These are phyloP conservation scores for Naematelia encephala DNA, from an alignment of 768 basidiomycete genomes.

Conservation along the genomic window DNA sequence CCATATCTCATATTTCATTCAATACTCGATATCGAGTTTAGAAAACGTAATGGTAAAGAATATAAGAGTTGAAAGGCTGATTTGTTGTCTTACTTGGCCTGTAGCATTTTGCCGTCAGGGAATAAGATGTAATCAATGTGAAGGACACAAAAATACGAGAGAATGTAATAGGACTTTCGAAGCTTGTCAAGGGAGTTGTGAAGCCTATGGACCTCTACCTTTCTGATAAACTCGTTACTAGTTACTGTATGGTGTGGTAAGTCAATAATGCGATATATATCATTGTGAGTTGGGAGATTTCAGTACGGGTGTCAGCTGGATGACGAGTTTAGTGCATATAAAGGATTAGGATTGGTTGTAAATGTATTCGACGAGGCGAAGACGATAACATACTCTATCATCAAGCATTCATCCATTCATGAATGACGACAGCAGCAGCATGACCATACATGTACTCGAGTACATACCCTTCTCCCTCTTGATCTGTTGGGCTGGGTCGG, in stretches of 20 bases:
- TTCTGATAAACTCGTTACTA: conserved; percentile 15
- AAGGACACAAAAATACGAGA: conserved; percentile 24
- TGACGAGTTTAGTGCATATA: too few species aligned
- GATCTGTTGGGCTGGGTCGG: too few species aligned
- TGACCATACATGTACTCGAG: too few species aligned
- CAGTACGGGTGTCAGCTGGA: too few species aligned
- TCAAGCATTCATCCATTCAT: too few species aligned
- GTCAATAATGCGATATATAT: too few species aligned
- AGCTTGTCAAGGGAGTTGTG: conserved; percentile 29
- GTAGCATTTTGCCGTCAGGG: conserved; percentile 36
- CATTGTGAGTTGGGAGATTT: too few species aligned
- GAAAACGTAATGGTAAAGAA: neutral
- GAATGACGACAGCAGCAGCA: too few species aligned
- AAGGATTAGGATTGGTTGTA: too few species aligned
- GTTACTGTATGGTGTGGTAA: neutral
- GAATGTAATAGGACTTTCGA: conserved; percentile 34
- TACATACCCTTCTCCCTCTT: too few species aligned
- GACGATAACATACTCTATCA: too few species aligned
- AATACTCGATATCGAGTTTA: neutral
- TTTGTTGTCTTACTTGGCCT: neutral
- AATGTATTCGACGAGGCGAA: too few species aligned
- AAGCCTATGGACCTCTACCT: conserved; percentile 40
- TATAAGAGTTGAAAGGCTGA: neutral
- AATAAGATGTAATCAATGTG: conserved; percentile 40
- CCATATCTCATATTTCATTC: neutral